Evolutionary conservation across 2,329 filamentous ascomycete genomes (phyloP), one percentile per base, ranked within the genome.

Genomic region (Botrytis deweyae): DNA sequence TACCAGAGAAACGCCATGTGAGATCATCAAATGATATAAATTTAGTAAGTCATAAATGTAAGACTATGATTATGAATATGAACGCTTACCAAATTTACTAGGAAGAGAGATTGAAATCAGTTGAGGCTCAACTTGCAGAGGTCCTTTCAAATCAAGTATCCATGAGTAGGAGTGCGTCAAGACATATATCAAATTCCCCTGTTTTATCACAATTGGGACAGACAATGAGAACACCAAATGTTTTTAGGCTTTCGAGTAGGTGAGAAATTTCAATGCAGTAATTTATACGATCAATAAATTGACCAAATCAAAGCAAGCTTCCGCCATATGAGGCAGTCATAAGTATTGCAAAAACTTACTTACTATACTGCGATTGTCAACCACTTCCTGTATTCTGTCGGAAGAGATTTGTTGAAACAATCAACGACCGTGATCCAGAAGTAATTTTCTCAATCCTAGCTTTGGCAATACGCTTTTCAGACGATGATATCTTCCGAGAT

Each of bases 351-450:
- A 80, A 84, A 64, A 77, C 83, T 2, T 88, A 87, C 76, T 76
- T 87, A 5, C 77, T 81, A 7, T 87, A 85, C 75, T 86, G 85
- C 72, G 84, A 87, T 70, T 84, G 83, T 38, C 86, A 88, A 69
- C 86, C 86, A 9, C 80, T 88, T 36, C 83, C 83, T 25, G 79
- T 88, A 0, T 88, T 88, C 69, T 80, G 83, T 29, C 77, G 81
- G 18, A 79, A 81, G 6, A 81, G 76, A 1, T 86, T 87, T 74
- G 72, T 86, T 14, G 75, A 79, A 9, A 84, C 80, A 55, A 77
- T 87, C 10, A 76, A 79, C 22, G 76, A 80, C 36, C 82, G 86
- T 16, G 79, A 82, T n/a, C 78, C 78, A 0, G 82, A 83, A 72
- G 72, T 84, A 3, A 68, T 83, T 0, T 79, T 83, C 22, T 77